Conservation (phyloP, 2,329 filamentous ascomycete species). For the Geosmithia putterillii region DNA sequence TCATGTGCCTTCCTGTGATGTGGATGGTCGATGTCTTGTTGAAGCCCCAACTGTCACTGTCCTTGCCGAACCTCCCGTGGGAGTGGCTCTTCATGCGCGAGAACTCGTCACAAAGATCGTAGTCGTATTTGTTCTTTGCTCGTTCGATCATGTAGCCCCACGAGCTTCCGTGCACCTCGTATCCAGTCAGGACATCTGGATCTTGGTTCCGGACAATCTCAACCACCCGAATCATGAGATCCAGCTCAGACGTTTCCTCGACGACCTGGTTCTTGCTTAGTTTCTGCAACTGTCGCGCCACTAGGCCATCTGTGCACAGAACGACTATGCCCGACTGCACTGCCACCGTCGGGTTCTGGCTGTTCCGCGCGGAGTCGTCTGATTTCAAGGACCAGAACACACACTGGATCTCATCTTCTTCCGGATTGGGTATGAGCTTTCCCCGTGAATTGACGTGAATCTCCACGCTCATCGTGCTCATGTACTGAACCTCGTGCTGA, state of each 20-base stretch:
- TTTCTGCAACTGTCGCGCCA: constrained; percentile 49
- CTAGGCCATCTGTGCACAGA: constrained; percentile 47
- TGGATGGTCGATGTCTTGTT: constrained; percentile 85
- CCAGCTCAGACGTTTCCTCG: constrained; percentile 68
- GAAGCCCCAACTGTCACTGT: constrained; percentile 85
- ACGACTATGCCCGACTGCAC: constrained; percentile 61
- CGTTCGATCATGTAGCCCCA: constrained; percentile 96
- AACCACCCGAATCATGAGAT: constrained; percentile 74
- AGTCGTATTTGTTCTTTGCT: constrained; percentile 75
- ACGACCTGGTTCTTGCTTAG: constrained; percentile 53
- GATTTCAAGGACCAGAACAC: constrained; percentile 86
- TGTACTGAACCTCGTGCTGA: constrained; percentile 78
- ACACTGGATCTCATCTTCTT: constrained; percentile 76
- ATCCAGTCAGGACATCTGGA: constrained; percentile 87
- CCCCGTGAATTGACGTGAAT: constrained; percentile 82
- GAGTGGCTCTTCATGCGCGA: constrained; percentile 79
- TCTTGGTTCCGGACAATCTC: constrained; percentile 75
- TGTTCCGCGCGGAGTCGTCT: constrained; percentile 48
- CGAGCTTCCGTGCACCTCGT: constrained; percentile 83
- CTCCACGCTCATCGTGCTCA: constrained; percentile 94
- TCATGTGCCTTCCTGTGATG: constrained; percentile 89
- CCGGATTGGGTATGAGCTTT: constrained; percentile 73
- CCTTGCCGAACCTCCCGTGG: constrained; percentile 73
- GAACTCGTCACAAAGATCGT: constrained; percentile 81
- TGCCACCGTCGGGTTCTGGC: constrained; percentile 26